A percentile compares a stretch with the other conserved stretches of the same genome.
Evolutionary conservation across 2,329 filamentous ascomycete species (phyloP).

Genomic region (Apiospora pterosperma): DNA sequence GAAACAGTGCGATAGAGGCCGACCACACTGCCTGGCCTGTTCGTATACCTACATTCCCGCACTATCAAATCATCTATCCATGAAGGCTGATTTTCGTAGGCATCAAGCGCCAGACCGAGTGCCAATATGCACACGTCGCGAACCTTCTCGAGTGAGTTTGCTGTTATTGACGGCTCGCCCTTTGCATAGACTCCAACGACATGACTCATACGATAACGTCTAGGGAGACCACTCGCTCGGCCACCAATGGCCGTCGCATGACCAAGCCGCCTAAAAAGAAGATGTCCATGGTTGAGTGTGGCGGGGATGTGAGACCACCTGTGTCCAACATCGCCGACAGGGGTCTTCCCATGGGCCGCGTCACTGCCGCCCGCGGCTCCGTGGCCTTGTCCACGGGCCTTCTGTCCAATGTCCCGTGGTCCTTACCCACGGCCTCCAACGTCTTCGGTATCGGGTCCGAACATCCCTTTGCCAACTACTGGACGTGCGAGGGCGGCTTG

Average conservation of each 20-base stretch:
- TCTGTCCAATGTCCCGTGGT: slow-evolving; percentile 71
- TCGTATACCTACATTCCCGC: slow-evolving; percentile 27
- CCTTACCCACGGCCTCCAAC: slow-evolving; percentile 66
- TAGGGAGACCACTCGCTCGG: slow-evolving; percentile 56
- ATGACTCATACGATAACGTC: slow-evolving; percentile 9
- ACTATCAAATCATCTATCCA: neutral
- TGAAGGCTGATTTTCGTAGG: slow-evolving; percentile 35
- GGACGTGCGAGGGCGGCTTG: slow-evolving; percentile 74
- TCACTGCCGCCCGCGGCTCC: slow-evolving; percentile 43
- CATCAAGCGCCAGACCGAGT: slow-evolving; percentile 73
- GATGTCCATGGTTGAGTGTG: slow-evolving; percentile 27
- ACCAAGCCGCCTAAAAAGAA: slow-evolving; percentile 78
- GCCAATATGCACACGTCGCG: slow-evolving; percentile 72
- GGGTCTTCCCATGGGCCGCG: slow-evolving; percentile 42
- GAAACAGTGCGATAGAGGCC: slow-evolving; percentile 66
- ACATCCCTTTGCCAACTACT: slow-evolving; percentile 80
- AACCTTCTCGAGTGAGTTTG: slow-evolving; percentile 68
- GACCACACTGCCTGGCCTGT: slow-evolving; percentile 67
- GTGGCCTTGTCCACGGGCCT: slow-evolving; percentile 57
- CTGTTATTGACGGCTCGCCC: neutral
- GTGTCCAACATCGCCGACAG: slow-evolving; percentile 56
- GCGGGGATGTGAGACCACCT: slow-evolving; percentile 26
- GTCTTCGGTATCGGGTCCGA: slow-evolving; percentile 79
- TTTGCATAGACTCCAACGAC: neutral
- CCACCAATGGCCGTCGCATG: slow-evolving; percentile 81